A percentile compares a stretch with the other conserved stretches of the same genome.
Evolutionary conservation across 371 early-diverging fungal species (phyloP).

Genomic region (Mortierella polycephala): DNA sequence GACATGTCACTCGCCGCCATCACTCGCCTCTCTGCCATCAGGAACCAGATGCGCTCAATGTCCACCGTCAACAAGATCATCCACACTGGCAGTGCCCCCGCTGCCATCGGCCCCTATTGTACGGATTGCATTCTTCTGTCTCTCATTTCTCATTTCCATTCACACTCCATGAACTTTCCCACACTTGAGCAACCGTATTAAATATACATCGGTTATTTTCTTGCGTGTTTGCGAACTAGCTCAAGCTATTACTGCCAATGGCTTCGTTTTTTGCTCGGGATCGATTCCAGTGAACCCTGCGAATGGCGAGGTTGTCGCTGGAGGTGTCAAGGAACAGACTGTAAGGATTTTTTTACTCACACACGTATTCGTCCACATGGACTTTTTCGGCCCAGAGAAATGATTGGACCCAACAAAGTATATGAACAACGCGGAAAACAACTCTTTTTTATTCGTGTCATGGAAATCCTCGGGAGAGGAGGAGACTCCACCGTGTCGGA

Average conservation of each 20-base stretch:
- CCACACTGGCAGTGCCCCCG: constrained; percentile 72
- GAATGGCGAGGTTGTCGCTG: constrained; percentile 68
- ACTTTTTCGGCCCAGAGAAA: neutral
- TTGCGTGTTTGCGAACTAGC: constrained; percentile 50
- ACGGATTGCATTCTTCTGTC: neutral
- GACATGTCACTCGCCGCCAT: constrained; percentile 32
- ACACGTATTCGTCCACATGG: neutral
- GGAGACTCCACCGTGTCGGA: too few species aligned
- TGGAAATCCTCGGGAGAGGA: too few species aligned
- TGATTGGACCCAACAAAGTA: constrained; percentile 6
- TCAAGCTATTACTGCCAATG: constrained; percentile 88
- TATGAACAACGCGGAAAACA: neutral
- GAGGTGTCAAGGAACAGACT: constrained; percentile 79
- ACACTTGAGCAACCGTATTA: neutral
- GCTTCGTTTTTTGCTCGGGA: constrained; percentile 87
- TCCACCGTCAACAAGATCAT: constrained; percentile 52
- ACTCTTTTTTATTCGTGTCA: too few species aligned
- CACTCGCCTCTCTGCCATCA: constrained; percentile 41
- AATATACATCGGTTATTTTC: too few species aligned
- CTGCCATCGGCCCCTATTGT: constrained; percentile 92
- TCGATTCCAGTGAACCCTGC: constrained; percentile 78
- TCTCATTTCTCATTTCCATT: neutral
- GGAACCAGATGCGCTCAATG: constrained; percentile 40
- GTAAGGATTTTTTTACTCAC: constrained; percentile 25
- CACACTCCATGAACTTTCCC: neutral